A percentile compares a stretch with the other conserved stretches of the same genome.
Conservation (phyloP, 345 rosid genomes). For the Lagerstroemia speciosa region DNA sequence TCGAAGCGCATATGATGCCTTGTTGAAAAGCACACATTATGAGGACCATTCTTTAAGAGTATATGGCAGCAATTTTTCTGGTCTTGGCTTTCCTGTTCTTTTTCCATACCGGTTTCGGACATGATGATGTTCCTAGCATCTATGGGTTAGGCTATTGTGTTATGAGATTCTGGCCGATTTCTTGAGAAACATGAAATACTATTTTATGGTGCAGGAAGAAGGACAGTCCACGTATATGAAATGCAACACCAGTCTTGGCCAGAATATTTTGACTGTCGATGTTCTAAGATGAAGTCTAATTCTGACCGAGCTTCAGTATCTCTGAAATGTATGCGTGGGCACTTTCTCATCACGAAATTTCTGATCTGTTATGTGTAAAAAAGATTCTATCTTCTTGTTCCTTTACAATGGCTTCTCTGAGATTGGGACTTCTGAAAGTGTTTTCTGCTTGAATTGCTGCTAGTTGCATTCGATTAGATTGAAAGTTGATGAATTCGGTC, state of each 20-base stretch:
- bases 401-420: background rate
- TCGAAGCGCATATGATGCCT: background rate
- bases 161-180: background rate
- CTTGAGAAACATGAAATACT: background rate
- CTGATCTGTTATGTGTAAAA: background rate
- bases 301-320: background rate
- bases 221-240: slow-evolving; percentile 2
- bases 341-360: background rate
- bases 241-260: background rate
- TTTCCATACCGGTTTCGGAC: background rate
- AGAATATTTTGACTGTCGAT: background rate
- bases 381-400: background rate
- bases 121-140: background rate
- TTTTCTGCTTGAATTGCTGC: too few species aligned
- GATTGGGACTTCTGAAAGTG: background rate
- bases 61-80: background rate
- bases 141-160: background rate
- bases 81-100: background rate
- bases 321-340: background rate
- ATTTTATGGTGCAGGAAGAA: slow-evolving; percentile 5
- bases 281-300: background rate
- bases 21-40: background rate
- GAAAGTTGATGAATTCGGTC: too few species aligned
- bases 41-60: background rate
- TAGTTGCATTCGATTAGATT: too few species aligned